Conservation (phyloP, 1,139 yeast species). For the Pichia sp. region DNA sequence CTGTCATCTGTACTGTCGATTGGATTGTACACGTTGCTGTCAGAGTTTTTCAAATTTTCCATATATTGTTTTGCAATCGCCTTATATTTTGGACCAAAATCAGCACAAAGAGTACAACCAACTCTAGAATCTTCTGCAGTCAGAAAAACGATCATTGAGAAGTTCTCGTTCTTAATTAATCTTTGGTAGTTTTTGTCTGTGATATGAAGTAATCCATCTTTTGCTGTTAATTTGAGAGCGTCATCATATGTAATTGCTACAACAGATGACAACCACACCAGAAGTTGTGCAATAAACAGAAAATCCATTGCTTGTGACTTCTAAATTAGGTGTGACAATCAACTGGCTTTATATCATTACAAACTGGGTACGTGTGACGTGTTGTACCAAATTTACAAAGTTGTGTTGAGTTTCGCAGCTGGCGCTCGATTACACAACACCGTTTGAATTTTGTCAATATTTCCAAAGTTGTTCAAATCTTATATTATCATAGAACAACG, state of each 20-base stretch:
- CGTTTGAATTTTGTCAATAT: no score
- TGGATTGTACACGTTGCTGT: conserved; percentile 17
- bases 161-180: conserved; percentile 60
- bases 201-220: conserved; percentile 30
- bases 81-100: conserved; percentile 60
- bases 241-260: conserved; percentile 20
- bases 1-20: conserved; percentile 30
- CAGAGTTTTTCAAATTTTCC: conserved; percentile 34
- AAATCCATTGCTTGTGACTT: no score
- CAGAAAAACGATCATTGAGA: conserved; percentile 54
- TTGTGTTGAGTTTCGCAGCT: no score
- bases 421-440: no score
- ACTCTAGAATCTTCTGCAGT: conserved; percentile 70
- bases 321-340: no score
- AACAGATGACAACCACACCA: conserved; percentile 9
- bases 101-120: conserved; percentile 70
- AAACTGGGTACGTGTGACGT: no score
- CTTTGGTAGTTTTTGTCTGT: conserved; percentile 55
- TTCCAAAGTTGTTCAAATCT: no score
- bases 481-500: background rate
- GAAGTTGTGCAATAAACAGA: conserved; percentile 2
- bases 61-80: conserved; percentile 55
- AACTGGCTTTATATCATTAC: no score
- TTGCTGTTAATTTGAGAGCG: conserved; percentile 10
- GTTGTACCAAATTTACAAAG: no score